phyloP scores from a whole-genome alignment of 176 grass and related monocot species.

The Oryza brachyantha region DNA sequence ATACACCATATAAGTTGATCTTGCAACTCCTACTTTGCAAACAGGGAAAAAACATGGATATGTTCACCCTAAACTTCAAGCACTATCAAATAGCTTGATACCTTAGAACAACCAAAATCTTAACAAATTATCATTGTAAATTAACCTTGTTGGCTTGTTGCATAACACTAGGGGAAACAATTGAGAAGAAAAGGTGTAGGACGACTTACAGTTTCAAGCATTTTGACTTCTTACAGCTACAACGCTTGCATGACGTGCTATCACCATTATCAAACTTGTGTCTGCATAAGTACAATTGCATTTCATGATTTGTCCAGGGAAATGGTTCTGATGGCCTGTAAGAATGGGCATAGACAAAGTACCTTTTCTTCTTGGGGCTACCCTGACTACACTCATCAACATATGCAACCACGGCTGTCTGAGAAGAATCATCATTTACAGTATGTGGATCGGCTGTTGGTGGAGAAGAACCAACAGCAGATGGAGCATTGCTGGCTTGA shows the following conservation, averaged over 20 bases:
- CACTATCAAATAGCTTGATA: constrained; percentile 7
- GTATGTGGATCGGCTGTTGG: constrained; percentile 34
- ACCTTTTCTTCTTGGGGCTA: constrained; percentile 95
- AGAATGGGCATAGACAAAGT: constrained; percentile 31
- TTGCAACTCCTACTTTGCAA: neutral
- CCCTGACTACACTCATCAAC: constrained; percentile 35
- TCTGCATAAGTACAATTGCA: constrained; percentile 44
- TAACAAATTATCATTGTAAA: neutral
- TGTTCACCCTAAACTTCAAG: neutral
- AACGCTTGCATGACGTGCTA: constrained; percentile 76
- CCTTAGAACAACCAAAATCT: constrained; percentile 7
- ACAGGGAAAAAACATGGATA: neutral
- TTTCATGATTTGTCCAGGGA: constrained; percentile 37
- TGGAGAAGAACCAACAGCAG: constrained; percentile 37
- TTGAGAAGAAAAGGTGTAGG: neutral
- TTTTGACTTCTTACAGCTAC: constrained; percentile 99
- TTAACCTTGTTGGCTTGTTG: constrained; percentile 7
- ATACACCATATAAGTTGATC: constrained; percentile 11
- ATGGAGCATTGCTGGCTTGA: constrained; percentile 38
- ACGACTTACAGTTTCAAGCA: constrained; percentile 90
- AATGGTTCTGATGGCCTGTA: constrained; percentile 15
- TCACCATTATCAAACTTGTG: constrained; percentile 72
- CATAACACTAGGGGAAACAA: neutral
- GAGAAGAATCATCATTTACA: constrained; percentile 30
- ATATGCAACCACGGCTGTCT: constrained; percentile 23